These are phyloP conservation scores for Hemerocallis citrina DNA, from an alignment of 106 monocot genomes.

Conservation along the genomic window DNA sequence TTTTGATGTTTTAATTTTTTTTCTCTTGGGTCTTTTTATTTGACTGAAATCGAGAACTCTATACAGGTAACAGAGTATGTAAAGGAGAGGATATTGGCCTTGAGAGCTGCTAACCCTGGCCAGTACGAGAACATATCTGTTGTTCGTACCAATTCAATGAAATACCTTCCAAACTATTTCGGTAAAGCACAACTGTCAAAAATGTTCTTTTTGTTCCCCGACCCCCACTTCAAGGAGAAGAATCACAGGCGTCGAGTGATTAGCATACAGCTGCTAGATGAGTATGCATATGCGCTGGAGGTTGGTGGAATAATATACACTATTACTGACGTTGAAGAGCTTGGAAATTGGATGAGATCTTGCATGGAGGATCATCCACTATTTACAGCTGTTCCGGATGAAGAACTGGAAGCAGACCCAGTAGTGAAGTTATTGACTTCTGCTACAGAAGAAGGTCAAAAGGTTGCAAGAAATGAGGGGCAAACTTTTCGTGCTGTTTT, in stretches of 20 bases:
- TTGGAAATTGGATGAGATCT: constrained; percentile 80
- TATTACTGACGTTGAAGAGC: constrained; percentile 91
- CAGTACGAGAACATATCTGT: constrained; percentile 80
- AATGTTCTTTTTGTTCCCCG: constrained; percentile 97
- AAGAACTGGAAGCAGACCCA: constrained; percentile 56
- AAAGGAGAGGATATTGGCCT: constrained; percentile 81
- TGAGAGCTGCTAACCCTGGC: constrained; percentile 67
- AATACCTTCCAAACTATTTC: constrained; percentile 94
- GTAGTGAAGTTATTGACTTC: constrained; percentile 55
- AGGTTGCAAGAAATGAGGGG: constrained; percentile 92
- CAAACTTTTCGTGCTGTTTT: constrained; percentile 72
- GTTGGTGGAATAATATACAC: constrained; percentile 83
- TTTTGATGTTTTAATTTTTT: neutral
- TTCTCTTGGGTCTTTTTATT: neutral
- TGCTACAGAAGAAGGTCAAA: constrained; percentile 90
- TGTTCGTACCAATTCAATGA: constrained; percentile 95
- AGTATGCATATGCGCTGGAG: constrained; percentile 74
- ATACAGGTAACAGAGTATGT: constrained; percentile 92
- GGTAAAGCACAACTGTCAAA: constrained; percentile 77
- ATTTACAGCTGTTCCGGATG: constrained; percentile 46
- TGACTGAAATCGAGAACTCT: neutral
- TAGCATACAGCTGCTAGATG: constrained; percentile 80
- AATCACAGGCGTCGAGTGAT: constrained; percentile 86
- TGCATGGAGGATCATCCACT: constrained; percentile 91
- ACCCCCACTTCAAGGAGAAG: constrained; percentile 99